Evolutionary conservation across 2,329 filamentous ascomycete species (phyloP).

Genomic region (Myriangium duriaei): DNA sequence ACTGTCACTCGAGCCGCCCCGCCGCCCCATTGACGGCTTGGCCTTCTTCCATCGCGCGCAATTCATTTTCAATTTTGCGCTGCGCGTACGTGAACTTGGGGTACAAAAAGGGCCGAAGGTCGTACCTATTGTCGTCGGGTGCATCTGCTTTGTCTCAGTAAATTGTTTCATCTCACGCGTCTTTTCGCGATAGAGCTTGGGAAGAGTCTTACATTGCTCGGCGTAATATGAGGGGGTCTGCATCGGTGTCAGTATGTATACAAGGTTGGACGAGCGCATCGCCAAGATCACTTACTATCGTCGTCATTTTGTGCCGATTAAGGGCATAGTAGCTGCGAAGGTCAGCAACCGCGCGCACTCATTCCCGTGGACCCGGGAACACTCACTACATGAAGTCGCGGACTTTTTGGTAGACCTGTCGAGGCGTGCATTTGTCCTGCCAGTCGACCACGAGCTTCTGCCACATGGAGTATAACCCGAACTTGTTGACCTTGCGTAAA

Average conservation of each 20-base stretch:
- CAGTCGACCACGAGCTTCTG: conserved; percentile 40
- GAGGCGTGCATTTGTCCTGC: conserved; percentile 25
- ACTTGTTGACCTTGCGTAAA: conserved; percentile 42
- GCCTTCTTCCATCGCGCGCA: conserved; percentile 31
- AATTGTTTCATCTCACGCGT: background rate
- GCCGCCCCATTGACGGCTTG: conserved; percentile 15
- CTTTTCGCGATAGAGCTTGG: background rate
- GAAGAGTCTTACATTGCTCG: conserved; percentile 11
- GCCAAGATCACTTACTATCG: conserved; percentile 34
- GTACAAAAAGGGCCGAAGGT: conserved; percentile 43
- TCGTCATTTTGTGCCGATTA: conserved; percentile 54
- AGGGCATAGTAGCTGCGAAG: conserved; percentile 41
- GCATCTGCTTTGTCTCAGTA: conserved; percentile 11
- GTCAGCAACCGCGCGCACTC: background rate
- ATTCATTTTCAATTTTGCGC: conserved; percentile 36
- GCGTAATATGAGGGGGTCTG: conserved; percentile 14
- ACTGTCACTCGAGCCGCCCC: too few relatives aligned
- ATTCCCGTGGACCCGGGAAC: background rate
- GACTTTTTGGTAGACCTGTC: conserved; percentile 29
- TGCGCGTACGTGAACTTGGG: conserved; percentile 35
- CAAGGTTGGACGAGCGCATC: conserved; percentile 26
- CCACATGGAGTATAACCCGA: conserved; percentile 44
- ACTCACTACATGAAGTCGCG: conserved; percentile 31
- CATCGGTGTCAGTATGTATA: background rate
- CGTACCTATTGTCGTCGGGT: conserved; percentile 40